A percentile compares a stretch with the other conserved stretches of the same genome.
Evolutionary conservation across 495 filamentous ascomycete genomes (phyloP).

Genomic region (Daldinia decipiens): DNA sequence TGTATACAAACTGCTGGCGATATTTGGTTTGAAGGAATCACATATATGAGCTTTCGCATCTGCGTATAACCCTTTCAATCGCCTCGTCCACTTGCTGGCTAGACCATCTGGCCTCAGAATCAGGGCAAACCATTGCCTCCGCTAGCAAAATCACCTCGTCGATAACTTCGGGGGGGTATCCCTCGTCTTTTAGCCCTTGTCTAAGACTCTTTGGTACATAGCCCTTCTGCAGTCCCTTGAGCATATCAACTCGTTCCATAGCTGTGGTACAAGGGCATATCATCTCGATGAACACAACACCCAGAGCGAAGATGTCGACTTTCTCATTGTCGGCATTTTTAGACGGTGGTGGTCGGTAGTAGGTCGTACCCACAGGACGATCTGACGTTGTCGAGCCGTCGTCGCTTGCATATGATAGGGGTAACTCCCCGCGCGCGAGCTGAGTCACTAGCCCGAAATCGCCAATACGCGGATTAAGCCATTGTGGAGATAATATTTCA

Average conservation of each 20-base stretch:
- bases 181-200: slow-evolving; percentile 38
- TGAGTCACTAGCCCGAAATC: slow-evolving; percentile 67
- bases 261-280: slow-evolving; percentile 62
- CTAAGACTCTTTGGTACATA: slow-evolving; percentile 26
- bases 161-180: slow-evolving; percentile 48
- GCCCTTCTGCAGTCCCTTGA: slow-evolving; percentile 56
- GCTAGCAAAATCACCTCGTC: slow-evolving; percentile 57
- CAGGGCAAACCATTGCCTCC: slow-evolving; percentile 58
- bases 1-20: background rate
- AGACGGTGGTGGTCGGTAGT: slow-evolving; percentile 43
- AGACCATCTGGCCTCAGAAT: slow-evolving; percentile 55
- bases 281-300: slow-evolving; percentile 64
- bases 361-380: slow-evolving; percentile 39
- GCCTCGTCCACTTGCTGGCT: slow-evolving; percentile 34
- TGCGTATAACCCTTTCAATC: slow-evolving; percentile 29
- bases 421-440: slow-evolving; percentile 54
- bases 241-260: slow-evolving; percentile 64
- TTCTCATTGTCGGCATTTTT: slow-evolving; percentile 60
- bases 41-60: slow-evolving; percentile 18
- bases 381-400: background rate
- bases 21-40: background rate
- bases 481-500: slow-evolving; percentile 43
- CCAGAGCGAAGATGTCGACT: slow-evolving; percentile 64
- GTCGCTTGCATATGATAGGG: slow-evolving; percentile 10
- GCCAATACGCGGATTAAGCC: slow-evolving; percentile 63